These are phyloP conservation scores for Fusarium pseudocircinatum DNA, from an alignment of 2,329 filamentous ascomycete genomes.

Conservation along the genomic window DNA sequence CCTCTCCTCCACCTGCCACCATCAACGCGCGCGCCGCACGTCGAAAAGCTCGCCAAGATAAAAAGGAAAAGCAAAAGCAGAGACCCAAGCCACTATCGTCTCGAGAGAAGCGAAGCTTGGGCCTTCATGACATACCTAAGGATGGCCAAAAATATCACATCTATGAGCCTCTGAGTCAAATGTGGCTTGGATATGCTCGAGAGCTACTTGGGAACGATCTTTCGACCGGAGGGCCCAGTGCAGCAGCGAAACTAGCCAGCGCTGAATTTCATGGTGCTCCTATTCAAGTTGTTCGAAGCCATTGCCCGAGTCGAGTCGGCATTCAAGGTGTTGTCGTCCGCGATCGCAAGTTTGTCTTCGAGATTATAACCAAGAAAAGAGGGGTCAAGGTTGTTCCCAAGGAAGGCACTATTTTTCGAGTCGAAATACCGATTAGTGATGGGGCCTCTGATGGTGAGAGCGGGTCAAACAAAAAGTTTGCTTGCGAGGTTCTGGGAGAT, in stretches of 20 bases:
- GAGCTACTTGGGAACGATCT: constrained; percentile 77
- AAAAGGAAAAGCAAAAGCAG: constrained; percentile 58
- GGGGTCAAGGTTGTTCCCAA: constrained; percentile 85
- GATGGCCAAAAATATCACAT: constrained; percentile 71
- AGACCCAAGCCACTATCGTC: constrained; percentile 79
- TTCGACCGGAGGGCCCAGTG: constrained; percentile 63
- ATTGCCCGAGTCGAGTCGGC: constrained; percentile 84
- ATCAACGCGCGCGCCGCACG: constrained; percentile 66
- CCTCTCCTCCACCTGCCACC: constrained; percentile 69
- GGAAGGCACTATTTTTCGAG: constrained; percentile 85
- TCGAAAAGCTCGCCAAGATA: constrained; percentile 57
- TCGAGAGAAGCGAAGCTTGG: constrained; percentile 76
- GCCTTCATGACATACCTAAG: constrained; percentile 78
- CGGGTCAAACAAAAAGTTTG: constrained; percentile 55
- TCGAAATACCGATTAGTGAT: constrained; percentile 67
- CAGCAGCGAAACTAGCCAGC: constrained; percentile 79
- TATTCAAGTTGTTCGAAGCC: constrained; percentile 83
- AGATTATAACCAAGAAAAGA: constrained; percentile 79
- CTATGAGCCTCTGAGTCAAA: constrained; percentile 77
- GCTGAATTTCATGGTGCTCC: constrained; percentile 92
- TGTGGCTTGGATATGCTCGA: constrained; percentile 88
- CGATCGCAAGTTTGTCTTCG: constrained; percentile 87
- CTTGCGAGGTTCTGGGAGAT: constrained; percentile 87
- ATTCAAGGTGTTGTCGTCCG: constrained; percentile 86
- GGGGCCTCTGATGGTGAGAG: constrained; percentile 24